Evolutionary conservation across 1,284 basidiomycete genomes (phyloP).

Genomic region (Ustilago lituana): DNA sequence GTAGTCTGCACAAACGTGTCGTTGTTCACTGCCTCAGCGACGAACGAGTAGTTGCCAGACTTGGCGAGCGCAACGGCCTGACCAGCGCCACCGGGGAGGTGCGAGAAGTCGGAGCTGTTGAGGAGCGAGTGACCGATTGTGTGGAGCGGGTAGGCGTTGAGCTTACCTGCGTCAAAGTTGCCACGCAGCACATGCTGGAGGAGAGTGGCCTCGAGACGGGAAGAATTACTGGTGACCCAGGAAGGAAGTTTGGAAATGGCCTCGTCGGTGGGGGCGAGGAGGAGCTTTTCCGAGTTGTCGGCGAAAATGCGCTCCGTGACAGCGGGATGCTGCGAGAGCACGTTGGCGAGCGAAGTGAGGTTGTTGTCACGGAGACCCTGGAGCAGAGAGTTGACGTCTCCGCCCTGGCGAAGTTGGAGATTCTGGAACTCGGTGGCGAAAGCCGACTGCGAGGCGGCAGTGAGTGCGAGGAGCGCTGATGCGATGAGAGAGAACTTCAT

Average conservation of each 20-base stretch:
- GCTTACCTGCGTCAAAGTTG: slow-evolving; percentile 21
- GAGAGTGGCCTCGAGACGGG: slow-evolving; percentile 49
- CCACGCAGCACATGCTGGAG: slow-evolving; percentile 53
- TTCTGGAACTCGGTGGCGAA: slow-evolving; percentile 29
- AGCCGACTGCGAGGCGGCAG: slow-evolving; percentile 13
- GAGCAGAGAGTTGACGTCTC: slow-evolving; percentile 41
- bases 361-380: slow-evolving; percentile 46
- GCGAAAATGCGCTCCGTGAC: slow-evolving; percentile 47
- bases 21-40: slow-evolving; percentile 52
- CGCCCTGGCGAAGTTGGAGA: slow-evolving; percentile 38
- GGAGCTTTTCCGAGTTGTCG: slow-evolving; percentile 36
- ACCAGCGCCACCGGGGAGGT: slow-evolving; percentile 54
- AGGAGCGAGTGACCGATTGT: slow-evolving; percentile 53
- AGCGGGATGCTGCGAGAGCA: slow-evolving; percentile 34
- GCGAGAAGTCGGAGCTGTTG: slow-evolving; percentile 20
- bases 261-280: slow-evolving; percentile 48
- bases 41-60: slow-evolving; percentile 13
- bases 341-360: slow-evolving; percentile 44
- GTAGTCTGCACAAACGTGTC: slow-evolving; percentile 19
- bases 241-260: slow-evolving; percentile 40
- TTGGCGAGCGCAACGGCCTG: slow-evolving; percentile 50
- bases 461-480: slow-evolving; percentile 23
- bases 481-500: slow-evolving; percentile 30
- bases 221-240: slow-evolving; percentile 45
- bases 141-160: slow-evolving; percentile 45